These are phyloP conservation scores for Russula ochroleuca DNA, from an alignment of 768 basidiomycete species.

Conservation along the genomic window DNA sequence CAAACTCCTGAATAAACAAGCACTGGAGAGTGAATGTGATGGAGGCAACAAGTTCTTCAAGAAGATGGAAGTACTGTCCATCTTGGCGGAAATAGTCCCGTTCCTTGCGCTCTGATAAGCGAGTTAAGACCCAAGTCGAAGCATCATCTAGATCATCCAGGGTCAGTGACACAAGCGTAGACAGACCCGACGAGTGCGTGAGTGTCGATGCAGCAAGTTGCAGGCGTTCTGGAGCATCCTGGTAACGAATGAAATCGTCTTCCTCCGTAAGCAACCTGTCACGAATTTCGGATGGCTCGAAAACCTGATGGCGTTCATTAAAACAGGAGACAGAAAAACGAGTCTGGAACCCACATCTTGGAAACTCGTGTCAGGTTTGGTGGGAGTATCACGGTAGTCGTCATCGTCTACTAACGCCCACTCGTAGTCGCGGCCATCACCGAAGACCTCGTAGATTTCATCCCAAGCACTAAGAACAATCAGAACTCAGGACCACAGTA, in stretches of 20 bases:
- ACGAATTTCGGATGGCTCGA: conserved; percentile 95
- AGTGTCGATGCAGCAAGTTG: conserved; percentile 83
- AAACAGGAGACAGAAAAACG: conserved; percentile 19
- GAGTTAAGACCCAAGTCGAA: conserved; percentile 82
- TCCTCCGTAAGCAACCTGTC: conserved; percentile 86
- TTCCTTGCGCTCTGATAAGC: conserved; percentile 65
- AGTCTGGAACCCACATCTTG: conserved; percentile 59
- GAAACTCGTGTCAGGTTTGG: conserved; percentile 76
- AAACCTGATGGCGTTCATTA: conserved; percentile 58
- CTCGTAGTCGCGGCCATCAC: conserved; percentile 93
- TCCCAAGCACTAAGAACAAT: conserved; percentile 71
- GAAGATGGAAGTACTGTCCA: conserved; percentile 56
- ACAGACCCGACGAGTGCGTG: conserved; percentile 58
- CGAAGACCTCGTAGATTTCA: conserved; percentile 94
- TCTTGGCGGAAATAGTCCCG: conserved; percentile 66
- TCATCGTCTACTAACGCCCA: conserved; percentile 90
- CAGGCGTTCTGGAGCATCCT: conserved; percentile 94
- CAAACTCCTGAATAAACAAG: conserved; percentile 83
- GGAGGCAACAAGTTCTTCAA: conserved; percentile 66
- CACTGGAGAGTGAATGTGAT: conserved; percentile 75
- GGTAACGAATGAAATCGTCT: conserved; percentile 85
- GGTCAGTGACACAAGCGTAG: conserved; percentile 57
- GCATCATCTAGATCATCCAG: conserved; percentile 75
- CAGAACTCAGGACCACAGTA: not conserved
- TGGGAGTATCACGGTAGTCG: conserved; percentile 47